Base-by-base conservation (phyloP, 495 filamentous ascomycete species). In the Penicillium subrubescens region DNA sequence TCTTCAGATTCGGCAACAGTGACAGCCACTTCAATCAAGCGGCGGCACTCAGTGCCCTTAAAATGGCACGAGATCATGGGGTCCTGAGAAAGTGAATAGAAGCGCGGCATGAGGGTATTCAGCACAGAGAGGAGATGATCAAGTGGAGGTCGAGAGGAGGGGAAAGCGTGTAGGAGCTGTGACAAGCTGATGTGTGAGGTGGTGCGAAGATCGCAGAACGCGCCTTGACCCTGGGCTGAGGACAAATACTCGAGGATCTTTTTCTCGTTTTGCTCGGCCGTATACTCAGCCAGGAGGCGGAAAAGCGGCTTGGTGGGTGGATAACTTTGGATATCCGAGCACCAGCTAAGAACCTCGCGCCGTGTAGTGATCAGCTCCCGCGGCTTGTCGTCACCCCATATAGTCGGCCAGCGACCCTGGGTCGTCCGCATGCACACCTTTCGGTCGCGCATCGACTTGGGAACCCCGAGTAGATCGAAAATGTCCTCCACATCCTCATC, bases 61-160 rank as follows among this genome's bases (percentile, higher is more conserved):
- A 82, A 83, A 57, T 82, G 83, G 68, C 87, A 90, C 4, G 92
- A 94, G 68, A 94, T 84, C 63, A 94, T 91, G 0, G 95, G 95
- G 74, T 99, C 95, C 74, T 96, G 96, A 48, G 94, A 97, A 15
- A 99, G 86, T 25, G 95, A 97, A 80, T 99, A 99, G 81, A 98
- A 99, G 63, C 95, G 90, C 0, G 95, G 94, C 94, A 97, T 97
- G 25, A 99, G 81, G 35, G 89, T 89, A 64, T 88, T 89, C 55
- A 97, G 89, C 48, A 90, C 85, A 5, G 90, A 92, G 23, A 97
- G 82, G 11, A 99, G 86, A 56, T 88, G 81, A 58, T 92, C 87
- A 52, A 98, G 84, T 5, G 93, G 92, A 34, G 95, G 95, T 63
- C 92, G 91, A 34, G 91, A 87, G 25, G 91, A 95, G 1, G 95